A percentile compares a stretch with the other conserved stretches of the same genome.
Evolutionary conservation across 1,284 basidiomycete species (phyloP).

Genomic region (Rhodotorula sp.): DNA sequence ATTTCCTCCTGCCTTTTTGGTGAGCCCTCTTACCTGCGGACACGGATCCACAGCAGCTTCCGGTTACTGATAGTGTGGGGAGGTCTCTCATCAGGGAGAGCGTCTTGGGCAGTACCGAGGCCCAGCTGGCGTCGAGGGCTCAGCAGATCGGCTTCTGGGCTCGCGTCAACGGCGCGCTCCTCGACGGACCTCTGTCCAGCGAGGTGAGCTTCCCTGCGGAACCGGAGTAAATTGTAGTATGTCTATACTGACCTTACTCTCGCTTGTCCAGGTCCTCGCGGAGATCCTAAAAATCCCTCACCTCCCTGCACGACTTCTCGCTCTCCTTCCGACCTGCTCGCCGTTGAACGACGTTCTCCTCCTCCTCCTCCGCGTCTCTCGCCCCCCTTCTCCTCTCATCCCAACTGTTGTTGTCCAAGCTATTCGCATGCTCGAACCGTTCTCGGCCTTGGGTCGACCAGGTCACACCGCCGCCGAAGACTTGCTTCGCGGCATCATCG

Average conservation of each 20-base stretch:
- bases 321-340: slow-evolving; percentile 67
- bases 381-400: slow-evolving; percentile 61
- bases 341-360: slow-evolving; percentile 90
- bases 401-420: slow-evolving; percentile 59
- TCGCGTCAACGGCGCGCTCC: slow-evolving; percentile 47
- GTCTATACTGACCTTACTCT: background rate
- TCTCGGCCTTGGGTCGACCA: slow-evolving; percentile 71
- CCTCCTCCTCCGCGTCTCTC: slow-evolving; percentile 88
- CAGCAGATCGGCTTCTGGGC: slow-evolving; percentile 45
- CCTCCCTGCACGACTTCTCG: slow-evolving; percentile 77
- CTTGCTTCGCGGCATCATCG: slow-evolving; percentile 90
- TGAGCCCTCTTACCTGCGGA: background rate
- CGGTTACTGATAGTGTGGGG: slow-evolving; percentile 61
- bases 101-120: slow-evolving; percentile 69
- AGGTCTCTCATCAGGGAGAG: slow-evolving; percentile 67
- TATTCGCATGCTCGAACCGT: slow-evolving; percentile 75
- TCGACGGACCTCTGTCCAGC: slow-evolving; percentile 41
- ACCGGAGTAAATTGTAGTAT: slow-evolving; percentile 33
- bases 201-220: slow-evolving; percentile 39
- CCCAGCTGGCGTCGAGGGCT: slow-evolving; percentile 40
- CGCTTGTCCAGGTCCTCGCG: slow-evolving; percentile 70
- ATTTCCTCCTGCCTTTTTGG: slow-evolving; percentile 35
- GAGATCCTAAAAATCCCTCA: slow-evolving; percentile 83
- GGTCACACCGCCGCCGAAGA: slow-evolving; percentile 87
- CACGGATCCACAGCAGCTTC: background rate